Evolutionary conservation across 495 filamentous ascomycete species (phyloP).

Genomic region (Tuber brumale): DNA sequence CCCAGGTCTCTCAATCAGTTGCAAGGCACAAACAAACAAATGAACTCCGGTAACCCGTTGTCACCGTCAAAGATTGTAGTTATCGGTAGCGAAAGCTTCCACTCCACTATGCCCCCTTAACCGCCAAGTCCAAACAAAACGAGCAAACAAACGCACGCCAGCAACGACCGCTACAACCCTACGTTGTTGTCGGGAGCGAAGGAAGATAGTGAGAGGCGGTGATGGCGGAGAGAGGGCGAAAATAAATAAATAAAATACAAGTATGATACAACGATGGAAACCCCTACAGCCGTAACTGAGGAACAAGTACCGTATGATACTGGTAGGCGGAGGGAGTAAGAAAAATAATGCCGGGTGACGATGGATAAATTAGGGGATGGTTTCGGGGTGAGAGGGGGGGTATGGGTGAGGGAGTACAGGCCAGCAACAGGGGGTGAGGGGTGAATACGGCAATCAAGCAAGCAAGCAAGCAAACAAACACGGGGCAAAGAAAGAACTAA

Average conservation of each 20-base stretch:
- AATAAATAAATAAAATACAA: neutral
- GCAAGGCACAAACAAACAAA: conserved; percentile 8
- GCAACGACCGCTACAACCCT: neutral
- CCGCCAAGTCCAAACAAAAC: neutral
- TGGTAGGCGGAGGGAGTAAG: conserved; percentile 7
- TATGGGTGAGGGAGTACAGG: neutral
- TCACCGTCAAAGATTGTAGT: conserved; percentile 1
- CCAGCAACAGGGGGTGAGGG: neutral
- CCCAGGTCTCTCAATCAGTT: conserved; percentile 5
- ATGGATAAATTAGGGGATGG: conserved; percentile 20
- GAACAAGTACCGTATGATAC: neutral
- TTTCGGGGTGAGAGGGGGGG: conserved; percentile 13
- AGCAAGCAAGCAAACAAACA: conserved; percentile 34
- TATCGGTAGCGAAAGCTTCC: conserved; percentile 10
- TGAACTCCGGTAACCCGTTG: conserved; percentile 12
- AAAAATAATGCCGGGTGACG: conserved; percentile 4
- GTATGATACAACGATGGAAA: conserved; percentile 9
- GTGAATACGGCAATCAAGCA: conserved; percentile 3
- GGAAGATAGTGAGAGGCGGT: neutral
- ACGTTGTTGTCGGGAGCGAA: conserved; percentile 4
- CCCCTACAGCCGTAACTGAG: conserved; percentile 9
- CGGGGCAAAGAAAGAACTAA: conserved; percentile 7
- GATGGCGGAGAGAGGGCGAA: conserved; percentile 4
- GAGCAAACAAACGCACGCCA: conserved; percentile 6
- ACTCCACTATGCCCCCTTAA: neutral